Evolutionary conservation across 2,329 filamentous ascomycete genomes (phyloP), one percentile per base, ranked within the genome.

Genomic region (Trichoderma hamatum): DNA sequence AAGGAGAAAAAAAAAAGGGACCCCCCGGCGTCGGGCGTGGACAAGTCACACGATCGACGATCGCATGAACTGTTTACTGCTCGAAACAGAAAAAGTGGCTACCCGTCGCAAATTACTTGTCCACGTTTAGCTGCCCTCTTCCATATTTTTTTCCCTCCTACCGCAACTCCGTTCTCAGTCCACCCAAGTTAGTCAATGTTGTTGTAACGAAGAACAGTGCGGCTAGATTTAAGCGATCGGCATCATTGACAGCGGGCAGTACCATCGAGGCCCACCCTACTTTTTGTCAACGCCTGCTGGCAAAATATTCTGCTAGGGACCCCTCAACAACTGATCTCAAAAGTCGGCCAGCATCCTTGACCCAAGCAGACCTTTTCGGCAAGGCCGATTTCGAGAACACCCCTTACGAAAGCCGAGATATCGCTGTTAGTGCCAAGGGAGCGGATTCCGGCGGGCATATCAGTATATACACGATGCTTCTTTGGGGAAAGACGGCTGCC

Each of bases 11-110:
- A 26, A 52, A 30, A 67, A n/a, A 34, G 52, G 34, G 26, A 30
- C 36, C 39, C 63, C 54, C 51, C 34, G 36, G 36, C 51, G 52
- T 9, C 43, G 11, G 46, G 46, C 19, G 65, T 30, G 65, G 65
- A 54, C 39, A 46, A 66, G 65, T 67, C 56, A 61, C 65, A 67
- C 65, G 65, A 67, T 67, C 65, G 65, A 60, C 65, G 65, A 67
- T 67, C 65, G 65, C 56, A 66, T 66, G 63, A 66, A 66, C 63
- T 34, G 63, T 66, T 66, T 66, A 49, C 56, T 60, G 43, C 30
- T 39, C 65, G 32, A 67, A 67, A 56, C 65, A 67, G 63, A 66
- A 66, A 58, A 66, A 58, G 63, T 66, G 63, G 63, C 63, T 28
- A 36, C 63, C 46, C 63, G 63, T 58, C 63, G 63, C 63, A 66